Base-by-base conservation (phyloP, 768 basidiomycete genomes). In the Sporobolomyces phaffii region DNA sequence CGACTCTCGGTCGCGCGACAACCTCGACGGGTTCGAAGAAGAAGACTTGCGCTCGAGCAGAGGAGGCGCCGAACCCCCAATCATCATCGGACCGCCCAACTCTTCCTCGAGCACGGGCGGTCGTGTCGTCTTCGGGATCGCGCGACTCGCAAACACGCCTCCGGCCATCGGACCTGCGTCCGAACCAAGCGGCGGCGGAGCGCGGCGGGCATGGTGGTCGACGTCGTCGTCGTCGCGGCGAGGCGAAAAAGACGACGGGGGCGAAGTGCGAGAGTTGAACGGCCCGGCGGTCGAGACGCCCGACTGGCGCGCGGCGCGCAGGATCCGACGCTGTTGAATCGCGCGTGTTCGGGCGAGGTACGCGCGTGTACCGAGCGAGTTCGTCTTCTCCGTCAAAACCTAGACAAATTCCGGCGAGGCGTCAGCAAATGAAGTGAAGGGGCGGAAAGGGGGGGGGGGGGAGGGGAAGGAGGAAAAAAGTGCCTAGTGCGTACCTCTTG, bases 401-500 rank as follows among this genome's bases (percentile, higher is more conserved):
- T 64, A 36, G n/a, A n/a, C n/a, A n/a, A n/a, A n/a, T n/a, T n/a
- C n/a, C n/a, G n/a, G n/a, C n/a, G n/a, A n/a, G n/a, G n/a, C n/a
- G n/a, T n/a, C n/a, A n/a, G n/a, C n/a, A n/a, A n/a, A n/a, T n/a
- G n/a, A n/a, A n/a, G n/a, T 40, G 24, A 11, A 62, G 29, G 18
- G 22, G 7, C n/a, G n/a, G 36, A 8, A 17, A 62, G 28, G 41
- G 41, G 10, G 4, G 20, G 44, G 11, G 24, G 85, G 85, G 1
- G 83, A 81, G 72, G 20, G 85, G 87, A 0, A 79, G n/a, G n/a
- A n/a, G n/a, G n/a, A n/a, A n/a, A n/a, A n/a, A n/a, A n/a, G n/a
- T n/a, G n/a, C n/a, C n/a, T n/a, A n/a, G n/a, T n/a, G n/a, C 78
- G 77, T 2, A 86, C 82, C 49, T 81, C 81, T 69, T 88, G 87